These are phyloP conservation scores for Selaginella moellendorffii DNA, from an alignment of 75 land plant genomes.

Conservation along the genomic window DNA sequence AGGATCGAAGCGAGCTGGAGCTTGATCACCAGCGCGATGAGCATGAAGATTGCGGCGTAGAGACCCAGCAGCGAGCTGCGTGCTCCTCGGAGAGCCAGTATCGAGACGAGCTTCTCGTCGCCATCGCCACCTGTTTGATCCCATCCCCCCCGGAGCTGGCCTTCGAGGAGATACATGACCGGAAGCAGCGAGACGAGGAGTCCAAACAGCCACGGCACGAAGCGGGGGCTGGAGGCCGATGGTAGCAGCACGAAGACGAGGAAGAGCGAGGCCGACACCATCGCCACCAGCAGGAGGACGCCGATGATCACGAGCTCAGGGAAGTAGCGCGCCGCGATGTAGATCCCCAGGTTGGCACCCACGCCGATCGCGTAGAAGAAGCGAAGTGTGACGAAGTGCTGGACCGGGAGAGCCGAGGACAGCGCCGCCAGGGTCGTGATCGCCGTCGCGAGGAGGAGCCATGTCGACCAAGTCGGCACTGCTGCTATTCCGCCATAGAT, in stretches of 20 bases:
- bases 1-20: slow-evolving; percentile 68
- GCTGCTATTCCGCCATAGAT: slow-evolving; percentile 63
- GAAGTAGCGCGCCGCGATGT: slow-evolving; percentile 79
- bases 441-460: slow-evolving; percentile 64
- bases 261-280: slow-evolving; percentile 64
- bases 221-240: slow-evolving; percentile 74
- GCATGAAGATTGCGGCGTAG: slow-evolving; percentile 86
- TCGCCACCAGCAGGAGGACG: slow-evolving; percentile 57
- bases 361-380: slow-evolving; percentile 61
- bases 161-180: slow-evolving; percentile 78
- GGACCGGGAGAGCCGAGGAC: slow-evolving; percentile 80
- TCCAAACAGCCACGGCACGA: slow-evolving; percentile 90
- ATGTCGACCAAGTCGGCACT: slow-evolving; percentile 85
- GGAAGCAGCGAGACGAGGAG: slow-evolving; percentile 85
- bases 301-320: slow-evolving; percentile 56
- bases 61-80: slow-evolving; percentile 84
- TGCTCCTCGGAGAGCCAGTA: slow-evolving; percentile 75
- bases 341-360: slow-evolving; percentile 69
- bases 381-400: slow-evolving; percentile 77
- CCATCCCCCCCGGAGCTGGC: slow-evolving; percentile 43
- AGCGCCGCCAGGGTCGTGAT: slow-evolving; percentile 64
- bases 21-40: slow-evolving; percentile 80
- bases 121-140: slow-evolving; percentile 16
- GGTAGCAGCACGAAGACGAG: slow-evolving; percentile 86
- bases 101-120: slow-evolving; percentile 34